A percentile compares a stretch with the other conserved stretches of the same genome.
Evolutionary conservation across 306 rosid species (phyloP).

Genomic region (Medicago lupulina): DNA sequence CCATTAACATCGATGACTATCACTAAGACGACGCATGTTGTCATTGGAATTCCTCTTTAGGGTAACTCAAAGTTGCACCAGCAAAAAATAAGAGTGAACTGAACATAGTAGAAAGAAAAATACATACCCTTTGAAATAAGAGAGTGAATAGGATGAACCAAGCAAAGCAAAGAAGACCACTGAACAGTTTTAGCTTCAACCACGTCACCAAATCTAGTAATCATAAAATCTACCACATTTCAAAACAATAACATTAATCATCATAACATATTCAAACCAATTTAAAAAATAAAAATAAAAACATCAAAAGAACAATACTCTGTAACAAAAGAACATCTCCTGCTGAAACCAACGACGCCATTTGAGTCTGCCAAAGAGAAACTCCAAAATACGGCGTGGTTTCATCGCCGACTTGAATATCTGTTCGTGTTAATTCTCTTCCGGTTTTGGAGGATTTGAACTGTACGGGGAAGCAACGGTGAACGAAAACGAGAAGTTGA

Average conservation of each 20-base stretch:
- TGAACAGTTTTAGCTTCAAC: conserved; percentile 75
- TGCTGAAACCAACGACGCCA: conserved; percentile 53
- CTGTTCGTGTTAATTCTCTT: conserved; percentile 56
- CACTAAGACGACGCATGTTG: no score
- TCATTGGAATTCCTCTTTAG: no score
- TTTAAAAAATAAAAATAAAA: no score
- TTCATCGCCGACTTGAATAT: conserved; percentile 85
- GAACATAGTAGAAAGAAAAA: neutral
- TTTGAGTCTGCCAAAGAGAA: conserved; percentile 72
- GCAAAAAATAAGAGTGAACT: neutral
- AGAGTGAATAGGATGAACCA: conserved; percentile 62
- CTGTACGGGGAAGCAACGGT: conserved; percentile 65
- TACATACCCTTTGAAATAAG: conserved; percentile 66
- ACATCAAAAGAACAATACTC: conserved; percentile 46
- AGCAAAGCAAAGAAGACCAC: conserved; percentile 68
- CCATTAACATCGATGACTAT: no score
- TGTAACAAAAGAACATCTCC: conserved; percentile 70
- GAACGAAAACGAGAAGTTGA: conserved; percentile 81
- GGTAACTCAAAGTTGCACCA: neutral
- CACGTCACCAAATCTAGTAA: conserved; percentile 62
- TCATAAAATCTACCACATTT: conserved; percentile 64
- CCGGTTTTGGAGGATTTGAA: conserved; percentile 64
- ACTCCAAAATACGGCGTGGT: conserved; percentile 68
- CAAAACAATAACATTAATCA: neutral
- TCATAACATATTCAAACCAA: conserved; percentile 8